phyloP scores from a whole-genome alignment of 805 yeast genomes.

The Candida koratica region DNA sequence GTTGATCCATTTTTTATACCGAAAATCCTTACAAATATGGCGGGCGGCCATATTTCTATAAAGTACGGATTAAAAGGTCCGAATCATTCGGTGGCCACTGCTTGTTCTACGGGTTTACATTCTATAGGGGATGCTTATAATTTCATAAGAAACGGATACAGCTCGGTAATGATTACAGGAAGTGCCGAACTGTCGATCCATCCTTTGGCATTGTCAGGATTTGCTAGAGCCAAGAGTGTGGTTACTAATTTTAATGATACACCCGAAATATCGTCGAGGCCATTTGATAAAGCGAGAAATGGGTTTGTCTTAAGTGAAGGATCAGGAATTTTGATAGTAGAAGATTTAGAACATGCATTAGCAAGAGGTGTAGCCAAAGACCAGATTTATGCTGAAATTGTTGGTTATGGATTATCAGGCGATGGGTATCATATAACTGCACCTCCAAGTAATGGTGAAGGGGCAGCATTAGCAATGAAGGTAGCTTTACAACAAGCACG shows the following conservation, averaged over 20 bases:
- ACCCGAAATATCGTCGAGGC: constrained; percentile 72
- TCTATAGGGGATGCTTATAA: constrained; percentile 90
- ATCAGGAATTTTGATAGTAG: constrained; percentile 74
- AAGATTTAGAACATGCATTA: constrained; percentile 71
- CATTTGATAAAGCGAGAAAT: constrained; percentile 71
- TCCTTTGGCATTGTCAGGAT: constrained; percentile 85
- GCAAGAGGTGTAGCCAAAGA: constrained; percentile 48
- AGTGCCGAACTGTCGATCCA: constrained; percentile 85
- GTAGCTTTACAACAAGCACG: constrained; percentile 60
- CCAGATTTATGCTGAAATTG: constrained; percentile 71
- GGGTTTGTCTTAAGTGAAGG: constrained; percentile 97
- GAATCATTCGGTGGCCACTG: constrained; percentile 83
- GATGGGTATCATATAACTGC: constrained; percentile 94
- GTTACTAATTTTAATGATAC: constrained; percentile 57
- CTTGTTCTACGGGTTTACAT: constrained; percentile 96
- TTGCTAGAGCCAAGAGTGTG: constrained; percentile 82
- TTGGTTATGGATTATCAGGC: constrained; percentile 87
- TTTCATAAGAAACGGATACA: constrained; percentile 73
- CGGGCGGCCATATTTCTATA: constrained; percentile 86
- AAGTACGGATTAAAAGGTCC: constrained; percentile 77
- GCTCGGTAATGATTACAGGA: constrained; percentile 90
- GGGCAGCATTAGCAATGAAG: constrained; percentile 80
- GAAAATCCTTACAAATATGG: constrained; percentile 82
- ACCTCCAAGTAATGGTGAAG: constrained; percentile 77
- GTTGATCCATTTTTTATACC: constrained; percentile 89